Conservation (phyloP, 257 asterid genomes). For the Striga asiatica region DNA sequence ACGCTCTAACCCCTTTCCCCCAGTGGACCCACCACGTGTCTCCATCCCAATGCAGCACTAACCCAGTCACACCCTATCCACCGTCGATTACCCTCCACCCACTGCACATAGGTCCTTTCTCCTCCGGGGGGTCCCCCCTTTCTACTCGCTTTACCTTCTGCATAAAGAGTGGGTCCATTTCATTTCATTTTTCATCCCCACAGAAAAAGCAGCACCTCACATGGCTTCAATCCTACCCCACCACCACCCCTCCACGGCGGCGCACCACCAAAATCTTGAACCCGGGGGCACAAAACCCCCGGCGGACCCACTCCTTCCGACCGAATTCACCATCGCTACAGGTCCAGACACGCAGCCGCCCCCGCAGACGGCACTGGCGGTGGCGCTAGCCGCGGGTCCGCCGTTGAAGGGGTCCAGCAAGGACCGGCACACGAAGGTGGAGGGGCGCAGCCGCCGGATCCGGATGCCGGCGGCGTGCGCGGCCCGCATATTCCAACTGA, state of each 20-base stretch:
- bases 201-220: background rate
- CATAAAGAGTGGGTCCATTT: background rate
- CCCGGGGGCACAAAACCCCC: background rate
- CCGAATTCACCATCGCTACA: background rate
- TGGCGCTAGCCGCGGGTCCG: too few species aligned
- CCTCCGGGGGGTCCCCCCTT: background rate
- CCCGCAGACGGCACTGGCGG: background rate
- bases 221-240: background rate
- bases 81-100: background rate
- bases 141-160: background rate
- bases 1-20: background rate
- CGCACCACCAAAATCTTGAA: background rate
- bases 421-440: conserved; percentile 3
- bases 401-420: background rate
- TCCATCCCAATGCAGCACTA: background rate
- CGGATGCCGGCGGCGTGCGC: conserved; percentile 1
- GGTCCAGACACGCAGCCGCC: background rate
- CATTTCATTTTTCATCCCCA: background rate
- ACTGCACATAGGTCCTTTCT: background rate
- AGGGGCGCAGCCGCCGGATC: background rate
- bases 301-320: background rate
- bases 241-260: background rate
- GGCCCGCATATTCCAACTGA: background rate
- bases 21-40: background rate
- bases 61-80: background rate